phyloP scores from a whole-genome alignment of 441 rosid genomes.

The Monsonia emarginata region DNA sequence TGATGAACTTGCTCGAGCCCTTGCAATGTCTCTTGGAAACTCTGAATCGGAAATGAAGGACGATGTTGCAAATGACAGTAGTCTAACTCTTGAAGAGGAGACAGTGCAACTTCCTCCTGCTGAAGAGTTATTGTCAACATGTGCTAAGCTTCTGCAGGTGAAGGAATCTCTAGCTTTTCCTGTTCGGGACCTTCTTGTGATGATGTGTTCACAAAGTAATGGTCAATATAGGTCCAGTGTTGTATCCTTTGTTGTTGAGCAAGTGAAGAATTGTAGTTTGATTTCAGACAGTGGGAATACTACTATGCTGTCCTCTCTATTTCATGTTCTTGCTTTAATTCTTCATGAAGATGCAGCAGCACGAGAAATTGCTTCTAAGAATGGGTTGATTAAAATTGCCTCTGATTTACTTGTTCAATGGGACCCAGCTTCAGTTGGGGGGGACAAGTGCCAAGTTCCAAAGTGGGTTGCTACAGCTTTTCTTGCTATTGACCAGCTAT shows the following conservation, averaged over 20 bases:
- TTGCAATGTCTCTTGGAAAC: slow-evolving; percentile 92
- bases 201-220: slow-evolving; percentile 79
- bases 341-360: slow-evolving; percentile 78
- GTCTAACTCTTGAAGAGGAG: slow-evolving; percentile 60
- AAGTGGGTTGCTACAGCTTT: slow-evolving; percentile 96
- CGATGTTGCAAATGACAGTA: slow-evolving; percentile 38
- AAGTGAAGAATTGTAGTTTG: slow-evolving; percentile 51
- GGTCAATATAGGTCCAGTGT: slow-evolving; percentile 78
- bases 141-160: slow-evolving; percentile 79
- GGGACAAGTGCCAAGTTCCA: slow-evolving; percentile 50
- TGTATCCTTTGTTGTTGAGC: slow-evolving; percentile 64
- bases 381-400: slow-evolving; percentile 64
- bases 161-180: slow-evolving; percentile 88
- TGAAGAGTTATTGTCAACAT: slow-evolving; percentile 77
- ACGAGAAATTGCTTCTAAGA: slow-evolving; percentile 66
- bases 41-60: slow-evolving; percentile 73
- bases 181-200: slow-evolving; percentile 74
- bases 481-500: slow-evolving; percentile 84
- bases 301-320: slow-evolving; percentile 51
- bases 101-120: slow-evolving; percentile 72
- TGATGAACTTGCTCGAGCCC: slow-evolving; percentile 98
- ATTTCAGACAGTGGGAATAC: slow-evolving; percentile 42
- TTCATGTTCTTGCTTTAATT: slow-evolving; percentile 89
- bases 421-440: slow-evolving; percentile 47
- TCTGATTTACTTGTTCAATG: slow-evolving; percentile 65